A percentile compares a stretch with the other conserved stretches of the same genome.
These are phyloP conservation scores for Jamesozyma hellenica DNA, from an alignment of 805 yeast genomes.

Conservation along the genomic window DNA sequence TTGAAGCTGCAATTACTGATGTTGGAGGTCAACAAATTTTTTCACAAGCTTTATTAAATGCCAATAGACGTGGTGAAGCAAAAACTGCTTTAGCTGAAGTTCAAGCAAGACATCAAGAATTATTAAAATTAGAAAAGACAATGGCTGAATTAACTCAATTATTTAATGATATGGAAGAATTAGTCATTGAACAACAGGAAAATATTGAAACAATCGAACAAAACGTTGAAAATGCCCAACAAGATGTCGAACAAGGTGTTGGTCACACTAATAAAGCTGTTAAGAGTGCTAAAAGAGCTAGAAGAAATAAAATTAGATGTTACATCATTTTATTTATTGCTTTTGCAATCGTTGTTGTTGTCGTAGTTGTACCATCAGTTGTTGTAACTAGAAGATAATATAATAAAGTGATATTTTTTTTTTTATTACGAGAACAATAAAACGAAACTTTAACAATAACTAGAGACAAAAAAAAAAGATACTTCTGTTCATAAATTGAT, in stretches of 20 bases:
- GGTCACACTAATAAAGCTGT: conserved; percentile 91
- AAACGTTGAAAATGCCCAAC: conserved; percentile 73
- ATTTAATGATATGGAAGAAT: conserved; percentile 90
- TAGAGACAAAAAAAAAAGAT: background rate
- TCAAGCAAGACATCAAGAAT: conserved; percentile 89
- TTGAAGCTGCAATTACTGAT: conserved; percentile 76
- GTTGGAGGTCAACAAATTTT: conserved; percentile 83
- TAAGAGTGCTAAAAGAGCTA: conserved; percentile 74
- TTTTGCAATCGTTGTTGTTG: conserved; percentile 54
- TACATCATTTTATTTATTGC: conserved; percentile 51
- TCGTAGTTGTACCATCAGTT: conserved; percentile 44
- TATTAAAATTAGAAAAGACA: conserved; percentile 86
- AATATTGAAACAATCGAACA: conserved; percentile 75
- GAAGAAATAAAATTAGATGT: conserved; percentile 87
- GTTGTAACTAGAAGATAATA: conserved; percentile 25
- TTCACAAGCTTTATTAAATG: conserved; percentile 81
- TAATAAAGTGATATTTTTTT: too few relatives aligned
- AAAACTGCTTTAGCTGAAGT: conserved; percentile 92
- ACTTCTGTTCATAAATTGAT: too few relatives aligned
- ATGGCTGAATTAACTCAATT: conserved; percentile 92
- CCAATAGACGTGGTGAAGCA: conserved; percentile 89
- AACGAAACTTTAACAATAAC: background rate
- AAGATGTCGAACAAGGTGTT: conserved; percentile 86
- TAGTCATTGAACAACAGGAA: conserved; percentile 92
- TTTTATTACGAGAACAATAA: background rate